Base-by-base conservation (phyloP, 2,329 filamentous ascomycete species). In the Venturiaceae sp. region DNA sequence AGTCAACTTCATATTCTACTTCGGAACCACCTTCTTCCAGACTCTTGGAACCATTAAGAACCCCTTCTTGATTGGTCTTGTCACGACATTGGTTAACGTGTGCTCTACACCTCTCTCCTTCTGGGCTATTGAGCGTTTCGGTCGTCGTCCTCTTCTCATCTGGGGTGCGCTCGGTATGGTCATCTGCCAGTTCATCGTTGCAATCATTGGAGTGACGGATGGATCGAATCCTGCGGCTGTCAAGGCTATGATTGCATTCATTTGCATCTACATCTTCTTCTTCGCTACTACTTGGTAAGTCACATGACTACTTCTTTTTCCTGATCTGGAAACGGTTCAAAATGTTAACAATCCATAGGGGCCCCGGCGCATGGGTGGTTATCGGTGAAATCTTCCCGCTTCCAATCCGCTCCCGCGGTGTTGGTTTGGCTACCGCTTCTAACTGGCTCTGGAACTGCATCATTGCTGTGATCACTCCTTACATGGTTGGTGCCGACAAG, bases 181-280 rank as follows among this genome's bases (percentile, higher is more conserved):
- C 33, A 70, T 92, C 67, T 92, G 88, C 78, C 87, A 95, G 74
- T 94, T 94, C 80, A 78, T 95, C 69, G 88, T 94, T 60, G 91
- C 83, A 67, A 90, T 94, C 64, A 73, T 82, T 57, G 80, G 78
- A 61, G 69, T 66, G 23, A 66, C 74, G 0, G 64, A 64, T 33
- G 65, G 59, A 16, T 71, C 74, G 64, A 72, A 72, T 65, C 61
- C 66, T 57, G n/a, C 62, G 2, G 73, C 77, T 8, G 74, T 80
- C 64, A 90, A 64, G 60, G 83, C 87, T 54, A 85, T 92, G 80
- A 90, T 95, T 63, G 83, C 88, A 61, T 94, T 95, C 77, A 94
- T 94, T 69, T 87, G 85, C 76, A 85, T 95, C 77, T 94, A 91
- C 81, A 92, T 95, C 80, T 91, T 90, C 81, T 92, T 87, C 80